These are phyloP conservation scores for Diplodia intermedia DNA, from an alignment of 2,329 filamentous ascomycete species.

Conservation along the genomic window DNA sequence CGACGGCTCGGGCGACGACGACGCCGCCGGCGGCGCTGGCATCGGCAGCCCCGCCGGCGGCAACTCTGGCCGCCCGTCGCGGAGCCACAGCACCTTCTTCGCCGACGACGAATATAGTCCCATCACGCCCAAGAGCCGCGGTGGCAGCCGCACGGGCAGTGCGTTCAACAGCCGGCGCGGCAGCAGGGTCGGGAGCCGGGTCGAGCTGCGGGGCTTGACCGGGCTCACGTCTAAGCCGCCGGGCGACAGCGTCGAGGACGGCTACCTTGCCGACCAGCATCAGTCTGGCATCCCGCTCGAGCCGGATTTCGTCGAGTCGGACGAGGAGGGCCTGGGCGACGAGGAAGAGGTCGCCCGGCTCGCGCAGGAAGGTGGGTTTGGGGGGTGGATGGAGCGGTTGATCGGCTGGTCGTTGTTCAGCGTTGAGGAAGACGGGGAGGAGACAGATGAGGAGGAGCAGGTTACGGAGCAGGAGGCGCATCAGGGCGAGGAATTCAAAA, in stretches of 20 bases:
- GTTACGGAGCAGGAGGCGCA: slow-evolving; percentile 40
- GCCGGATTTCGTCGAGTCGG: slow-evolving; percentile 60
- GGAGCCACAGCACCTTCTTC: slow-evolving; percentile 36
- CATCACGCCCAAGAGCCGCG: slow-evolving; percentile 31
- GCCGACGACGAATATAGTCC: slow-evolving; percentile 44
- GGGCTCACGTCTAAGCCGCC: slow-evolving; percentile 18
- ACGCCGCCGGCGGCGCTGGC: slow-evolving; percentile 38
- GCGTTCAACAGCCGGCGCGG: slow-evolving; percentile 21
- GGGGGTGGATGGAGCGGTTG: slow-evolving; percentile 63
- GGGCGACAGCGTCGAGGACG: slow-evolving; percentile 33
- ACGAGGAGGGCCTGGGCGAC: slow-evolving; percentile 53
- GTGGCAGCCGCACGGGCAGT: slow-evolving; percentile 37
- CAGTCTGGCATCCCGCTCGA: slow-evolving; percentile 38
- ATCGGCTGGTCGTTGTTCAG: slow-evolving; percentile 65
- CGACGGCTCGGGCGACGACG: slow-evolving; percentile 37
- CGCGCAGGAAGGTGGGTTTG: slow-evolving; percentile 61
- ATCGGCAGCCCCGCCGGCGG: slow-evolving; percentile 27
- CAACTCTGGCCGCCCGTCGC: slow-evolving; percentile 27
- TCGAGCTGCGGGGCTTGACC: slow-evolving; percentile 19
- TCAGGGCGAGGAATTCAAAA: slow-evolving; percentile 45
- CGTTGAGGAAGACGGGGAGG: slow-evolving; percentile 58
- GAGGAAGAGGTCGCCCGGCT: slow-evolving; percentile 62
- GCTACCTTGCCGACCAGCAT: slow-evolving; percentile 44
- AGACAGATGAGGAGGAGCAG: slow-evolving; percentile 43
- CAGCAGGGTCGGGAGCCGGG: slow-evolving; percentile 27